Conservation (phyloP, 1,284 basidiomycete genomes). For the Cystobasidium pallidum region DNA sequence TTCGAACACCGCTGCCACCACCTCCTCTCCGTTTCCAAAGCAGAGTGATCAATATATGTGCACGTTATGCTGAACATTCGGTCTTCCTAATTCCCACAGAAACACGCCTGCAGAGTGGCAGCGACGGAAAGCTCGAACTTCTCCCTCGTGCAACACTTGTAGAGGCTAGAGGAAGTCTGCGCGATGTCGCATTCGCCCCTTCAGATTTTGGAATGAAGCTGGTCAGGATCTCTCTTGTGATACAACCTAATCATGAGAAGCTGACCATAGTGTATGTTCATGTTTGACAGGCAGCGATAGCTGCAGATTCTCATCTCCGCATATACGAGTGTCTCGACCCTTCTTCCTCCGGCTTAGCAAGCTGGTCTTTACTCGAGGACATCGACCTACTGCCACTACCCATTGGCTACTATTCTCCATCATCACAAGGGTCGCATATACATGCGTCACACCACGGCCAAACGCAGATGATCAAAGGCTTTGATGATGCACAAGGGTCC, state of each 20-base stretch:
- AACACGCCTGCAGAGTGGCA: slow-evolving; percentile 26
- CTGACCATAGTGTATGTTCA: not conserved
- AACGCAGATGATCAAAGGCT: slow-evolving; percentile 58
- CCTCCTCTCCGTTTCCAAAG: too few species aligned
- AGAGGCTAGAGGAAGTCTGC: slow-evolving; percentile 80
- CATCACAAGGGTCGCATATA: slow-evolving; percentile 32
- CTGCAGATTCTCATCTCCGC: slow-evolving; percentile 80
- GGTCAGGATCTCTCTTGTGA: slow-evolving; percentile 60
- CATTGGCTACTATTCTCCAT: slow-evolving; percentile 33
- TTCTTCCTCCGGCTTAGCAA: slow-evolving; percentile 58
- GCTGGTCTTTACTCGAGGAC: slow-evolving; percentile 79
- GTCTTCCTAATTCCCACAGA: not conserved
- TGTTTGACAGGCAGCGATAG: slow-evolving; percentile 71
- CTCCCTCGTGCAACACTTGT: slow-evolving; percentile 72
- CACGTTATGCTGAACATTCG: not conserved
- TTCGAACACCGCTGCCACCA: too few species aligned
- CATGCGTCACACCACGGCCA: slow-evolving; percentile 35
- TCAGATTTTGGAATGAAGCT: slow-evolving; percentile 82
- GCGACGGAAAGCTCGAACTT: slow-evolving; percentile 57
- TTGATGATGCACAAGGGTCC: slow-evolving; percentile 63
- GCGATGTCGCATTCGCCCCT: slow-evolving; percentile 81
- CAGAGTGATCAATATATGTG: too few species aligned
- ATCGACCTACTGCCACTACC: slow-evolving; percentile 68
- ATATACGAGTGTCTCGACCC: slow-evolving; percentile 89
- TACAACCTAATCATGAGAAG: not conserved